A percentile compares a stretch with the other conserved stretches of the same genome.
Evolutionary conservation across 805 yeast species (phyloP).

Genomic region (Metschnikowia rubicola): DNA sequence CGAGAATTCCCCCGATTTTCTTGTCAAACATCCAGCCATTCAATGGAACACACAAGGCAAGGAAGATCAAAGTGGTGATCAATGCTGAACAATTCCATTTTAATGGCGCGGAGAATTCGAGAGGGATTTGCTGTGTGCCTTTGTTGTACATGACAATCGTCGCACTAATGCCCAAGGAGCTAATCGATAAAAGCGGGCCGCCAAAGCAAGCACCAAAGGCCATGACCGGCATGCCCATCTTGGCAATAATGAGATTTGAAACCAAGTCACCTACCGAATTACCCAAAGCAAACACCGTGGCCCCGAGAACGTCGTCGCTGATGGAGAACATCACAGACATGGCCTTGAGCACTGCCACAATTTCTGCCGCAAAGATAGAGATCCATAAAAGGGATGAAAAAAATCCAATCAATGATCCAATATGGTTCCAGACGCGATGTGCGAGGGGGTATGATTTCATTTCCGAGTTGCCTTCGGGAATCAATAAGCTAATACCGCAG

Average conservation of each 20-base stretch:
- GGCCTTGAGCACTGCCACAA: slow-evolving; percentile 60
- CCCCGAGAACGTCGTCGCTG: slow-evolving; percentile 77
- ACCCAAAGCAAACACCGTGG: slow-evolving; percentile 88
- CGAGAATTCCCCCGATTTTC: slow-evolving; percentile 29
- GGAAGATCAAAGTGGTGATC: slow-evolving; percentile 9
- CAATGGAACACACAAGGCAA: slow-evolving; percentile 11
- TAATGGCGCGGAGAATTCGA: slow-evolving; percentile 14
- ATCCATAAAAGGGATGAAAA: slow-evolving; percentile 64
- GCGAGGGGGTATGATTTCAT: slow-evolving; percentile 8
- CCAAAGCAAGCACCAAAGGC: slow-evolving; percentile 97
- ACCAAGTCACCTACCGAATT: slow-evolving; percentile 89
- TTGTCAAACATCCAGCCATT: slow-evolving; percentile 33
- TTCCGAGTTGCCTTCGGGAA: not conserved
- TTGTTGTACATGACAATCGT: slow-evolving; percentile 11
- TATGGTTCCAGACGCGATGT: slow-evolving; percentile 17
- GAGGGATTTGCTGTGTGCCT: slow-evolving; percentile 3
- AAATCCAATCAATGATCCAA: slow-evolving; percentile 56
- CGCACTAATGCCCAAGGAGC: slow-evolving; percentile 72
- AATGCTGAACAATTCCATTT: slow-evolving; percentile 13
- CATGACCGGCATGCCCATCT: slow-evolving; percentile 79
- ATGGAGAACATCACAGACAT: slow-evolving; percentile 57
- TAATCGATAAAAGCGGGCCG: slow-evolving; percentile 76
- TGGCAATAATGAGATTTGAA: slow-evolving; percentile 76
- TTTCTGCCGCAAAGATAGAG: slow-evolving; percentile 63
- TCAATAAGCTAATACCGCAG: slow-evolving; percentile 1